These are phyloP conservation scores for Nemania sp. DNA, from an alignment of 2,329 filamentous ascomycete genomes.

Conservation along the genomic window DNA sequence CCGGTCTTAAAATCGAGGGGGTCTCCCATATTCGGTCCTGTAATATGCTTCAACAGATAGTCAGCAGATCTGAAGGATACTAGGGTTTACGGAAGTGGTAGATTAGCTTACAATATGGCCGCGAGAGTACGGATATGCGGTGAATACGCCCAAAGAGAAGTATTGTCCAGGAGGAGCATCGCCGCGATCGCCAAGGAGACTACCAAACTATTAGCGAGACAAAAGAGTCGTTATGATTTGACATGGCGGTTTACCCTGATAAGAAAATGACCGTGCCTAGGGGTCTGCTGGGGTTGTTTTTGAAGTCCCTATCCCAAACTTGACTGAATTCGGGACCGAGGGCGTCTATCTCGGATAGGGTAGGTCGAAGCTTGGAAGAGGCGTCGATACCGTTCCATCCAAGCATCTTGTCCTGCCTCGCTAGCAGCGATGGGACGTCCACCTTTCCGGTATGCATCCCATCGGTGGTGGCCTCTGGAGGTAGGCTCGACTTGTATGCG, in stretches of 20 bases:
- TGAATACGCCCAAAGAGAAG: slow-evolving; percentile 55
- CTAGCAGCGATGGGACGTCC: slow-evolving; percentile 19
- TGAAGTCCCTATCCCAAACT: slow-evolving; percentile 32
- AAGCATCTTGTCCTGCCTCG: slow-evolving; percentile 23
- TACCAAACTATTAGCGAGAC: no score
- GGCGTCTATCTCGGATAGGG: slow-evolving; percentile 24
- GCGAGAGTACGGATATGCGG: slow-evolving; percentile 62
- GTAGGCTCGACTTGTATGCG: slow-evolving; percentile 44
- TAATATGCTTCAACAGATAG: no score
- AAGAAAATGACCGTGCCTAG: no score
- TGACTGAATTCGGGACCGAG: slow-evolving; percentile 31
- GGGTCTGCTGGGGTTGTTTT: no score
- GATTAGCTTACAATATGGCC: no score
- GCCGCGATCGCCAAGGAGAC: no score
- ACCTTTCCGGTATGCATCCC: slow-evolving; percentile 14
- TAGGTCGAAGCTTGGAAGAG: slow-evolving; percentile 30
- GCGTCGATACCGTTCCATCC: slow-evolving; percentile 33
- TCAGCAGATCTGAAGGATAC: no score
- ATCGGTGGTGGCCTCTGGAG: slow-evolving; percentile 29
- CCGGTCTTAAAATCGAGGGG: slow-evolving; percentile 11
- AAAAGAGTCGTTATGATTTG: no score
- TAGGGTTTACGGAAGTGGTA: no score
- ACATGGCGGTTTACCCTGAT: no score
- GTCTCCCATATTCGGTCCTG: slow-evolving; percentile 32
- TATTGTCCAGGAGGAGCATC: no score